Evolutionary conservation across 2,329 filamentous ascomycete genomes (phyloP), one percentile per base, ranked within the genome.

Genomic region (Nemania serpens): DNA sequence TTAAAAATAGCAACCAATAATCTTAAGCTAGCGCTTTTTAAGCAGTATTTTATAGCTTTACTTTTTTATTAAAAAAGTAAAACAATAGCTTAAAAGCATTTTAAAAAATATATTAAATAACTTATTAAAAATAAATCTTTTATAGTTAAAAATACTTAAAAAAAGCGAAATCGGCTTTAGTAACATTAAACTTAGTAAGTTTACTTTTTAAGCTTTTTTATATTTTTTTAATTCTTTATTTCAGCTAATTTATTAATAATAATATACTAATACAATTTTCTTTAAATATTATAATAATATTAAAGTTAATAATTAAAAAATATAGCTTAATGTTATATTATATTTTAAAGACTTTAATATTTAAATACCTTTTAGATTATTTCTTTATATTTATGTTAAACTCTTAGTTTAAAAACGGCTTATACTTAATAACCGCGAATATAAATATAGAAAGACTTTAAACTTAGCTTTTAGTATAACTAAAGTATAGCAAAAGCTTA

Each of bases 391-490:
- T 36, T 49, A 49, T 37, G n/a, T 49, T 22, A 15, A 49, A 2
- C 13, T 49, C 7, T 49, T 37, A 20, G 9, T 49, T 49, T 49
- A 49, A 33, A 50, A 50, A 50, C 34, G 15, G 33, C 47, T 25
- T 50, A 39, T 50, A 29, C n/a, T 50, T 50, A 50, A 50, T 25
- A 20, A 9, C 39, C 17, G 11, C 3, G 33, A 50, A 50, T 50
- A 50, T 50, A 22, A 12, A 22, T 50, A 50, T 50, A 50, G 39
- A 39, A 3, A 50, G 25, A 50, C 17, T 1, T 50, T 39, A 50
- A 50, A 50, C 18, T 50, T 39, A 50, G 34, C 34, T 50, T 50
- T 50, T 50, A 50, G 18, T 25, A 7, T 50, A 15, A 50, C 17
- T 22, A 39, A 50, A 25, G 10, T 50, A 2, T 50, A 39, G 17